Percentiles rank a stretch among this genome's conserved stretches.
Conservation (phyloP, 345 rosid genomes). For the Triadica sebifera region DNA sequence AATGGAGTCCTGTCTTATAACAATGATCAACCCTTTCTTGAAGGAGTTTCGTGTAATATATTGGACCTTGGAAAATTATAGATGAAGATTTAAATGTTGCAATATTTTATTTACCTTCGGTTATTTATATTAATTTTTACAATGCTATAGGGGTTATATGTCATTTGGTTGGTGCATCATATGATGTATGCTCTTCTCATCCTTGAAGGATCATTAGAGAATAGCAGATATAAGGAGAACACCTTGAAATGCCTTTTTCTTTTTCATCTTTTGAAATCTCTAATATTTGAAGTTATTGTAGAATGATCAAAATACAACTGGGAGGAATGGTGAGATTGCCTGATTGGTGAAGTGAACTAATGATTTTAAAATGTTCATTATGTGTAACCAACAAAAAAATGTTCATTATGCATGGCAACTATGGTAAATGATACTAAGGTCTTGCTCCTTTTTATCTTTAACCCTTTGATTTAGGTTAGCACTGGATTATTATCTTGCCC, state of each 20-base stretch:
- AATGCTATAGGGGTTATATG: not conserved
- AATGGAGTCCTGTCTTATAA: conserved; percentile 88
- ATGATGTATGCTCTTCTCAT: no score
- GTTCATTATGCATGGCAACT: conserved; percentile 1
- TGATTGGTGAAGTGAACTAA: not conserved
- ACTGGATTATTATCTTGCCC: not conserved
- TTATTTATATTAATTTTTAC: not conserved
- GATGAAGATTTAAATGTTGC: not conserved
- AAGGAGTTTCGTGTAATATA: conserved; percentile 72
- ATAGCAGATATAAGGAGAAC: no score
- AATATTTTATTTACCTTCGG: not conserved
- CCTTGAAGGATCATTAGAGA: no score
- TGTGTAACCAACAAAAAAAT: no score
- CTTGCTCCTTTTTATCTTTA: not conserved
- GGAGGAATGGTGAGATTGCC: not conserved
- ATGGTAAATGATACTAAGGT: not conserved
- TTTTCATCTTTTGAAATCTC: not conserved
- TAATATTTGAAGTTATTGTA: not conserved
- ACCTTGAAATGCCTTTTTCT: no score
- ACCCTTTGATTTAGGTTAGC: not conserved
- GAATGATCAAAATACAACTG: not conserved
- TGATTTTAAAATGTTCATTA: not conserved
- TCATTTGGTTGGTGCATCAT: no score
- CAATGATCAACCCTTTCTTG: conserved; percentile 78
- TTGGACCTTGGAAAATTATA: not conserved